phyloP scores from a whole-genome alignment of 345 rosid genomes.

The Salix caprea region DNA sequence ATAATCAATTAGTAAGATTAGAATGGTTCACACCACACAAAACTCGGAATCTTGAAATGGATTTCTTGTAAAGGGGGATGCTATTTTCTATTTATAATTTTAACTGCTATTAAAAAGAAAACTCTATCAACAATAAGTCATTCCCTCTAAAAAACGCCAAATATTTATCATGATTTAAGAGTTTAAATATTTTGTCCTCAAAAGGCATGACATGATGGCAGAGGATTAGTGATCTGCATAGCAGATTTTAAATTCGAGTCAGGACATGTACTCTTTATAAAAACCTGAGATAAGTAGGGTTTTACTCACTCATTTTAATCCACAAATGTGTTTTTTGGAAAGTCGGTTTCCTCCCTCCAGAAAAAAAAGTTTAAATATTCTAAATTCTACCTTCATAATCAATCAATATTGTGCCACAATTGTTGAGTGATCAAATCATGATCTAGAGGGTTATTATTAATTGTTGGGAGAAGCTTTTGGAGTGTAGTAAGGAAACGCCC shows the following conservation, averaged over 20 bases:
- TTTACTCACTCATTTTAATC: too few relatives aligned
- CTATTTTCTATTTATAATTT: neutral
- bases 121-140: neutral
- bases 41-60: neutral
- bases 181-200: neutral
- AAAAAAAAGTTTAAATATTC: neutral
- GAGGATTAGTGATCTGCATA: too few relatives aligned
- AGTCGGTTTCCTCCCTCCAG: too few relatives aligned
- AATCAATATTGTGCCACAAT: neutral
- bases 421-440: neutral
- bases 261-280: accelerated
- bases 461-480: neutral
- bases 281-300: too few relatives aligned
- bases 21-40: neutral
- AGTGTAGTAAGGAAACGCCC: neutral
- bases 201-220: too few relatives aligned
- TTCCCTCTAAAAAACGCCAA: neutral
- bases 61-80: neutral
- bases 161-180: neutral
- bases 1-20: neutral
- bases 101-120: neutral
- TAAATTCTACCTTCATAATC: neutral
- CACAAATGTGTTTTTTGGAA: too few relatives aligned
- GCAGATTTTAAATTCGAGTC: too few relatives aligned
- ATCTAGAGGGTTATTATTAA: neutral